Evolutionary conservation across 805 yeast genomes (phyloP).

Genomic region (Pichia rugopelliculosa): DNA sequence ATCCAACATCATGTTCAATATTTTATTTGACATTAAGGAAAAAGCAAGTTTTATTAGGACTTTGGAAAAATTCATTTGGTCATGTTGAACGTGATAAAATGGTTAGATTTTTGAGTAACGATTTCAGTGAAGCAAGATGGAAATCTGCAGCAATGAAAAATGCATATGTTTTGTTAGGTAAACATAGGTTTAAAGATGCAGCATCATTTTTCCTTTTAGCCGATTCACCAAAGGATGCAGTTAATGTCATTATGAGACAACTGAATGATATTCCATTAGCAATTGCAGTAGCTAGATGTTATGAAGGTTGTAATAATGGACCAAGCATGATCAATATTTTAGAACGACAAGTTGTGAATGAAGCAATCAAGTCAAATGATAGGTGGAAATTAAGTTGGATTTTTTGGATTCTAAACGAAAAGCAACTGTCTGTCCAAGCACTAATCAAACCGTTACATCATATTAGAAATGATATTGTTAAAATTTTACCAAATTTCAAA

Average conservation of each 20-base stretch:
- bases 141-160: conserved; percentile 82
- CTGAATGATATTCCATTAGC: conserved; percentile 68
- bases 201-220: conserved; percentile 84
- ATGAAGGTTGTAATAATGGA: conserved; percentile 52
- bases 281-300: conserved; percentile 70
- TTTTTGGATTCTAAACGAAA: conserved; percentile 54
- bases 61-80: conserved; percentile 74
- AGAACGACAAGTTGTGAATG: conserved; percentile 44
- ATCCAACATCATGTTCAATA: conserved; percentile 69
- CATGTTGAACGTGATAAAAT: conserved; percentile 81
- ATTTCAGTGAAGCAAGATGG: conserved; percentile 74
- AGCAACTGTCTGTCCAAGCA: conserved; percentile 51
- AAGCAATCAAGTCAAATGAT: conserved; percentile 55
- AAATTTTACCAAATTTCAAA: conserved; percentile 24
- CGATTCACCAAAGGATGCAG: conserved; percentile 67
- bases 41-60: conserved; percentile 65
- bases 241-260: conserved; percentile 62
- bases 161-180: conserved; percentile 84
- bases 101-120: conserved; percentile 67
- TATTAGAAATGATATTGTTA: conserved; percentile 24
- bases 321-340: conserved; percentile 45
- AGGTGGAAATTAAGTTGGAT: conserved; percentile 81
- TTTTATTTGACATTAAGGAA: conserved; percentile 73
- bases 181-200: conserved; percentile 80
- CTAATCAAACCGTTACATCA: conserved; percentile 48